Conservation (phyloP, 192 early-diverging fungal genomes). For the Rhizophagus sp. region DNA sequence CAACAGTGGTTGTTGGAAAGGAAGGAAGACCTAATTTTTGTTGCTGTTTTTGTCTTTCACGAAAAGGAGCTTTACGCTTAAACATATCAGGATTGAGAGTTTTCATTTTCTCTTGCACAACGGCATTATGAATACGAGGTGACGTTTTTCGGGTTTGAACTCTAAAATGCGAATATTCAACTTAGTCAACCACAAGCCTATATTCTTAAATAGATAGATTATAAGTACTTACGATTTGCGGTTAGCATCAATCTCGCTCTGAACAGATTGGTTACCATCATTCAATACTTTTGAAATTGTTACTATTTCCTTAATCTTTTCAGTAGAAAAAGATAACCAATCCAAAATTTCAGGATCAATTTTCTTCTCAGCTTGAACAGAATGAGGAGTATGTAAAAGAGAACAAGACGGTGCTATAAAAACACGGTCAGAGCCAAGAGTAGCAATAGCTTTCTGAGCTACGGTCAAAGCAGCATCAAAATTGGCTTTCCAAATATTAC, state of each 20-base stretch:
- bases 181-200: background rate
- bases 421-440: constrained; percentile 72
- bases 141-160: constrained; percentile 74
- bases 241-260: constrained; percentile 71
- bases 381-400: constrained; percentile 90
- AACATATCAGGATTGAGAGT: constrained; percentile 70
- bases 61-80: constrained; percentile 73
- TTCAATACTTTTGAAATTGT: constrained; percentile 62
- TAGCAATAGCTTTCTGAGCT: constrained; percentile 65
- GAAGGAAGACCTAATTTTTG: constrained; percentile 78
- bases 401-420: constrained; percentile 91
- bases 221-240: constrained; percentile 45
- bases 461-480: constrained; percentile 68
- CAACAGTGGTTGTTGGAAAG: constrained; percentile 97
- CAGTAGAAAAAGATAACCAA: constrained; percentile 93
- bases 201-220: background rate
- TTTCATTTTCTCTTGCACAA: constrained; percentile 74
- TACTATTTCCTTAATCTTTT: constrained; percentile 87
- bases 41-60: constrained; percentile 75
- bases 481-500: constrained; percentile 98
- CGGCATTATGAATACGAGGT: constrained; percentile 77
- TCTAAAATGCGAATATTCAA: background rate
- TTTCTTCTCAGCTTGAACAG: constrained; percentile 72
- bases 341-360: constrained; percentile 80
- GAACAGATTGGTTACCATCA: constrained; percentile 62